Evolutionary conservation across 1,139 yeast species (phyloP).

Genomic region (Candida dubliniensis): DNA sequence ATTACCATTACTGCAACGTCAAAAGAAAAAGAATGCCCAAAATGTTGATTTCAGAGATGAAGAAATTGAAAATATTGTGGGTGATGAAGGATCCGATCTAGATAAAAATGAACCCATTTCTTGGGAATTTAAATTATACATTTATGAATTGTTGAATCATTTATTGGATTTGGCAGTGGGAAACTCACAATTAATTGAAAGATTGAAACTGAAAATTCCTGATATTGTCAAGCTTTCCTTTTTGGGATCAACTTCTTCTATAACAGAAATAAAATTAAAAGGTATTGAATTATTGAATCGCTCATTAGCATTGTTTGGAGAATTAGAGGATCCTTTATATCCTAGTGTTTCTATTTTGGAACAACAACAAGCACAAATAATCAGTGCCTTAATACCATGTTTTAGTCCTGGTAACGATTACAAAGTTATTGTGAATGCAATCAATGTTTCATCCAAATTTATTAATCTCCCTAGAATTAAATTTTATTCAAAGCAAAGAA

Average conservation of each 20-base stretch:
- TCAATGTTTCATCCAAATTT: slow-evolving; percentile 77
- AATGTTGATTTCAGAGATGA: slow-evolving; percentile 44
- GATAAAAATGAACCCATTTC: slow-evolving; percentile 61
- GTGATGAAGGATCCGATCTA: slow-evolving; percentile 26
- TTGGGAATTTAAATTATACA: slow-evolving; percentile 67
- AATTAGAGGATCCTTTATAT: slow-evolving; percentile 70
- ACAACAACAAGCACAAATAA: slow-evolving; percentile 93
- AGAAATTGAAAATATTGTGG: slow-evolving; percentile 47
- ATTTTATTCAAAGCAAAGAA: slow-evolving; percentile 56
- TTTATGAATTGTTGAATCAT: slow-evolving; percentile 57
- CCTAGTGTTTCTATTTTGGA: slow-evolving; percentile 73
- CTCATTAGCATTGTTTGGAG: slow-evolving; percentile 48
- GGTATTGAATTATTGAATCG: slow-evolving; percentile 64
- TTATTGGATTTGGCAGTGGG: slow-evolving; percentile 46
- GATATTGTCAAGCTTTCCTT: slow-evolving; percentile 83
- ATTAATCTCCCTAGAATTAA: slow-evolving; percentile 51
- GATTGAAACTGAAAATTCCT: slow-evolving; percentile 54
- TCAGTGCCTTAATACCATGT: slow-evolving; percentile 89
- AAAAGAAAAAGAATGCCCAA: slow-evolving; percentile 37
- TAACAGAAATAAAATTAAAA: slow-evolving; percentile 56
- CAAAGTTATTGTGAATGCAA: slow-evolving; percentile 73
- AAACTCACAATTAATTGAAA: slow-evolving; percentile 39
- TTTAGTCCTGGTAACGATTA: slow-evolving; percentile 74
- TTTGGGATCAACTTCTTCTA: slow-evolving; percentile 75
- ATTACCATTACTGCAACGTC: slow-evolving; percentile 45